Percentiles rank a stretch among this genome's conserved stretches.
Conservation (phyloP, 2,329 filamentous ascomycete genomes). For the Ascochyta koolunga region DNA sequence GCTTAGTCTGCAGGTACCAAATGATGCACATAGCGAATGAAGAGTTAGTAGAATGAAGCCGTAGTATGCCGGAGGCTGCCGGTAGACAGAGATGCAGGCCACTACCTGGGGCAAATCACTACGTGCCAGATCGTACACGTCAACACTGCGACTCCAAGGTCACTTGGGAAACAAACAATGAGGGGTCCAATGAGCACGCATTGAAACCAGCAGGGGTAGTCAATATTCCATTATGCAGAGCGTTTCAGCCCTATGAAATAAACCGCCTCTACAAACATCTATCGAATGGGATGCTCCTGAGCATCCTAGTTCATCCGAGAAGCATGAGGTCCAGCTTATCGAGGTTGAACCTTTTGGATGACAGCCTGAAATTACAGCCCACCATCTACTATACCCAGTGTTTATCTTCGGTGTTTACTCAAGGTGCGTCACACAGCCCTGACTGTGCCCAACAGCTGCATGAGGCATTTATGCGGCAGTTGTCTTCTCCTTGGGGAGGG, state of each 20-base stretch:
- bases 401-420: conserved; percentile 6
- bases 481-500: conserved; percentile 64
- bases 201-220: conserved; percentile 12
- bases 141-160: background rate
- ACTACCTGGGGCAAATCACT: background rate
- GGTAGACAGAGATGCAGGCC: background rate
- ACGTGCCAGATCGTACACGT: background rate
- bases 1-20: conserved; percentile 10
- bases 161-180: background rate
- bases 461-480: conserved; percentile 47
- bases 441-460: background rate
- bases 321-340: conserved; percentile 10
- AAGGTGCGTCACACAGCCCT: conserved; percentile 1
- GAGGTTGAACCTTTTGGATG: background rate
- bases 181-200: conserved; percentile 1
- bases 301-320: conserved; percentile 3
- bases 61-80: background rate
- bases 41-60: background rate
- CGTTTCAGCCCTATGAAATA: conserved; percentile 14
- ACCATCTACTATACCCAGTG: conserved; percentile 10
- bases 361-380: conserved; percentile 5
- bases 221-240: conserved; percentile 18
- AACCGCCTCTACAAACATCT: conserved; percentile 5
- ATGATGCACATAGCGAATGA: conserved; percentile 2
- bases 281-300: conserved; percentile 2